phyloP scores from a whole-genome alignment of 192 early-diverging fungal species.

The Coemansia sp. region DNA sequence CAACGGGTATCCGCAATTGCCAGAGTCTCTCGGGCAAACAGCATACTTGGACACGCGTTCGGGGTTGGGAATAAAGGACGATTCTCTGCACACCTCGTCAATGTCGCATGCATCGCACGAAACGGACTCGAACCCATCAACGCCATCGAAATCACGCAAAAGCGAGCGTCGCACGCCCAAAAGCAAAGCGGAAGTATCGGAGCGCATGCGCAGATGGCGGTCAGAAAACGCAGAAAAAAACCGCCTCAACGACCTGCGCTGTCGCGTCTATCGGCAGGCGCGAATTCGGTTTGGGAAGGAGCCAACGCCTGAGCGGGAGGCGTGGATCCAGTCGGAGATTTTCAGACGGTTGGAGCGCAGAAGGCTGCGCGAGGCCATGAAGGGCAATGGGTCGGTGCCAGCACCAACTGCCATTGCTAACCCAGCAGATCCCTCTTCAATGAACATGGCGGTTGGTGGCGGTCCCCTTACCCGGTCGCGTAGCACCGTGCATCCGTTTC shows the following conservation, averaged over 20 bases:
- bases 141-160: conserved; percentile 37
- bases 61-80: conserved; percentile 24
- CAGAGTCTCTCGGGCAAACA: conserved; percentile 25
- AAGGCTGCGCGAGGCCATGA: conserved; percentile 49
- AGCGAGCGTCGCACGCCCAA: conserved; percentile 41
- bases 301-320: conserved; percentile 59
- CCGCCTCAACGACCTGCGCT: conserved; percentile 66
- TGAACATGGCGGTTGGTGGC: conserved; percentile 25
- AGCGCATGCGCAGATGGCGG: conserved; percentile 54
- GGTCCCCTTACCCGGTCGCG: conserved; percentile 45
- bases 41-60: conserved; percentile 36
- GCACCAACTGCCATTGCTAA: conserved; percentile 34
- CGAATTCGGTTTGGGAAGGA: conserved; percentile 61
- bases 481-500: conserved; percentile 46
- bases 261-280: conserved; percentile 68
- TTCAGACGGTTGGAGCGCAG: conserved; percentile 49
- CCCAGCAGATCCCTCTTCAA: conserved; percentile 7
- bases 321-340: conserved; percentile 68
- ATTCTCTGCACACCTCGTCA: conserved; percentile 43
- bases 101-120: conserved; percentile 46
- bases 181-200: conserved; percentile 54
- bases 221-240: conserved; percentile 57
- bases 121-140: conserved; percentile 44
- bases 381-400: conserved; percentile 40
- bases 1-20: conserved; percentile 35